Evolutionary conservation across 2,329 filamentous ascomycete species (phyloP).

Genomic region (Microcera coccophila): DNA sequence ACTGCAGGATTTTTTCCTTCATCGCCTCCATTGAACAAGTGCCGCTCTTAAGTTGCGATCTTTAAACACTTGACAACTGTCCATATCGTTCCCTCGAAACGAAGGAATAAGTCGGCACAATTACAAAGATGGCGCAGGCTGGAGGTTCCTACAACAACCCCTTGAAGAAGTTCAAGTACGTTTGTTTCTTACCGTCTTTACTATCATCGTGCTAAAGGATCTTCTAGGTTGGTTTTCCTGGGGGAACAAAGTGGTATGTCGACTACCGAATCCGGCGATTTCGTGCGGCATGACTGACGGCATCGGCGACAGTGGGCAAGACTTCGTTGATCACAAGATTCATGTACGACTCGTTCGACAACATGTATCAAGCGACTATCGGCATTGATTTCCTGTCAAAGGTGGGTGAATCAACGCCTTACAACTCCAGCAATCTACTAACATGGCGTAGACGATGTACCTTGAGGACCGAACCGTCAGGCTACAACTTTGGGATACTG

Average conservation of each 20-base stretch:
- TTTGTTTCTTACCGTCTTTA: conserved; percentile 5
- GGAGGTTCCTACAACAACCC: conserved; percentile 95
- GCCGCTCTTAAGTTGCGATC: neutral
- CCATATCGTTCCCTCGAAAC: conserved; percentile 12
- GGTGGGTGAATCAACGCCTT: conserved; percentile 46
- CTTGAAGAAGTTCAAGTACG: conserved; percentile 99
- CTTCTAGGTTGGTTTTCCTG: conserved; percentile 80
- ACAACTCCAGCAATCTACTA: conserved; percentile 6
- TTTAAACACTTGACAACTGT: conserved; percentile 22
- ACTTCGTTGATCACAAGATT: conserved; percentile 98
- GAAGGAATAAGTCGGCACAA: conserved; percentile 17
- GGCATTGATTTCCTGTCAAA: conserved; percentile 99
- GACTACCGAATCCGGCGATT: conserved; percentile 17
- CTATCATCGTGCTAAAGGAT: conserved; percentile 19
- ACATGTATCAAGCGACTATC: conserved; percentile 98
- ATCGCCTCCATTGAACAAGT: conserved; percentile 7
- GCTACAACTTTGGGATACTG: conserved; percentile 97
- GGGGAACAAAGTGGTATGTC: conserved; percentile 94
- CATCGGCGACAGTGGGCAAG: conserved; percentile 72
- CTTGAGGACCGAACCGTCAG: conserved; percentile 97
- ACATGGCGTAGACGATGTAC: conserved; percentile 75
- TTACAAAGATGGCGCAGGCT: conserved; percentile 68
- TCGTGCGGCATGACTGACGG: conserved; percentile 23
- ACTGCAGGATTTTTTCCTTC: too few species aligned
- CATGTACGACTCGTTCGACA: conserved; percentile 99